Conservation (phyloP, 176 grass and related monocot species). For the Otatea glauca region DNA sequence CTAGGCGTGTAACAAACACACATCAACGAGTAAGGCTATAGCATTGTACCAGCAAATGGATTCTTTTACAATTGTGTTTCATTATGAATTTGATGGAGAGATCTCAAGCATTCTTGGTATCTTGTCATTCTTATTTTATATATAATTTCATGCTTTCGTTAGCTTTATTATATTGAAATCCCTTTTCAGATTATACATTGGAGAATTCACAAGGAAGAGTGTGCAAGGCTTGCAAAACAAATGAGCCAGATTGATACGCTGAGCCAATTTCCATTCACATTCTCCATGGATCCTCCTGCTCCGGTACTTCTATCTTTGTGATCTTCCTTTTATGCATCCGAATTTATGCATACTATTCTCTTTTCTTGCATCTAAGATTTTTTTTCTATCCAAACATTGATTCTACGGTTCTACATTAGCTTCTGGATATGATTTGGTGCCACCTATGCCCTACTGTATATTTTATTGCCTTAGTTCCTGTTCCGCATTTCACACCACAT, state of each 20-base stretch:
- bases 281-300: constrained; percentile 48
- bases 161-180: neutral
- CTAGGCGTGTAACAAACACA: too few species aligned
- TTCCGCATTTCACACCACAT: neutral
- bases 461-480: neutral
- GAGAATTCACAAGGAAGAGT: constrained; percentile 86
- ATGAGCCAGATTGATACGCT: constrained; percentile 59
- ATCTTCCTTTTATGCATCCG: neutral
- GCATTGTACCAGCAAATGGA: neutral
- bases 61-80: neutral
- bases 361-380: neutral
- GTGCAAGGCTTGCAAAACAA: constrained; percentile 75
- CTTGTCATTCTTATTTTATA: constrained; percentile 19
- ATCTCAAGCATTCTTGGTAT: too few species aligned
- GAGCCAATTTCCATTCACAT: constrained; percentile 80
- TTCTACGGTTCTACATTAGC: neutral
- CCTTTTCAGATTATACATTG: constrained; percentile 74
- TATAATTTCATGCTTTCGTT: constrained; percentile 19
- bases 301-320: constrained; percentile 43
- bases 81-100: too few species aligned
- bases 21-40: neutral
- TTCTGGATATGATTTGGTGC: constrained; percentile 26
- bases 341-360: neutral
- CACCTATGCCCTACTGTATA: neutral
- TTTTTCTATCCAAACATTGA: neutral